Base-by-base conservation (phyloP, 805 yeast species). In the Spathaspora passalidarum region DNA sequence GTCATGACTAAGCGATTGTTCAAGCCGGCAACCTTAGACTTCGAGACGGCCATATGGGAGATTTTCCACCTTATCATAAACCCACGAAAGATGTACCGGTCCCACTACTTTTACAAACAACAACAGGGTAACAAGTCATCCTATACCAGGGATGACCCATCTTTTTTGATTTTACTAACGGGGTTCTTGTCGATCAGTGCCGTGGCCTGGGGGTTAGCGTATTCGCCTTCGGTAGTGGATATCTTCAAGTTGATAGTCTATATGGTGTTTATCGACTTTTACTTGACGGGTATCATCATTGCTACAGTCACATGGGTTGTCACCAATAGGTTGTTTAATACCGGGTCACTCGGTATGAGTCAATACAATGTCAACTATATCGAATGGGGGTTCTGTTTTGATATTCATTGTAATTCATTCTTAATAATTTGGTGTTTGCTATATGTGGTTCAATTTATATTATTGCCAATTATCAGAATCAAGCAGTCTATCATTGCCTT, bases 331-430 rank as follows among this genome's bases (percentile, higher is more conserved):
- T 75, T 88, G 46, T 74, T 88, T 53, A 79, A 77, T 51, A 69
- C 56, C 32, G 35, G 57, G 3, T 57, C 53, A 48, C 71, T 53
- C 54, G 49, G 56, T 54, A 22, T 42, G 11, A 49, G 42, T n/a
- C 52, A 51, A 38, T 60, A 59, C 45, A 66, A 60, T 48, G 56
- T 60, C 38, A 72, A 56, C 60, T 73, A 59, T 53, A 68, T 88
- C 44, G 97, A 91, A 61, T 91, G 97, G 97, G 90, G 92, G 1
- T 90, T 88, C 61, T 89, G 97, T 68, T 91, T 91, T 61, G 97
- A 90, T 58, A 84, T 90, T 21, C 97, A 91, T 66, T 88, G 96
- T 69, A 91, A 91, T 63, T 79, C 96, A n/a, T 89, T 86, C 60
- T 67, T 89, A 51, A 72, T 84, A 13, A 82, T 89, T 38, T 88